Percentiles rank a stretch among this genome's conserved stretches.
phyloP scores from a whole-genome alignment of 257 asterid species.

The Penstemon davidsonii region DNA sequence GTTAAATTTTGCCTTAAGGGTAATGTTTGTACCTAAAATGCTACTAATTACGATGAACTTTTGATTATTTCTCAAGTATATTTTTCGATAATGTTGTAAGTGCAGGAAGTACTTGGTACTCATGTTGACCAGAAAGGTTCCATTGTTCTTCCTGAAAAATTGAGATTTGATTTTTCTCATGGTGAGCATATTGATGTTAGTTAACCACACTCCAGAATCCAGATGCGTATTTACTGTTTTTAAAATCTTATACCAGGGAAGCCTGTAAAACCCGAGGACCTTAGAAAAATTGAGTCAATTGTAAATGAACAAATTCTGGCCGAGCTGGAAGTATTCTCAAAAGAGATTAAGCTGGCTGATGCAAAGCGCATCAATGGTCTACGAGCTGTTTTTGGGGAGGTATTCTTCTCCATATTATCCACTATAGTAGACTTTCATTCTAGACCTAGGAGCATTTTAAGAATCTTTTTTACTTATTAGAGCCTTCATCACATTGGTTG shows the following conservation, averaged over 20 bases:
- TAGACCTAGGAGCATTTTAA: slow-evolving; percentile 9
- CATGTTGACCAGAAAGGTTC: slow-evolving; percentile 99
- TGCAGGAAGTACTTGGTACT: slow-evolving; percentile 93
- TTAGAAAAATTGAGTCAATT: slow-evolving; percentile 76
- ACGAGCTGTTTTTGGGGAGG: slow-evolving; percentile 99
- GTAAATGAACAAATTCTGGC: slow-evolving; percentile 91
- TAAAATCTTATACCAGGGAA: slow-evolving; percentile 57
- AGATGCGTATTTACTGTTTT: slow-evolving; percentile 15
- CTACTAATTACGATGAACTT: not conserved
- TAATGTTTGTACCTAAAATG: slow-evolving; percentile 33
- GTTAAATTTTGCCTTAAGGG: slow-evolving; percentile 91
- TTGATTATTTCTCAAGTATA: slow-evolving; percentile 9
- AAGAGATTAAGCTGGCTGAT: slow-evolving; percentile 68
- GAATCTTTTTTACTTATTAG: slow-evolving; percentile 10
- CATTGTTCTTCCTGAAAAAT: slow-evolving; percentile 94
- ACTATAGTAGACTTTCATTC: not conserved
- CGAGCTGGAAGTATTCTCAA: slow-evolving; percentile 75
- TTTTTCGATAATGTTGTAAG: slow-evolving; percentile 17
- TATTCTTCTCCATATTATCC: slow-evolving; percentile 33
- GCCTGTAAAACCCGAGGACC: slow-evolving; percentile 93
- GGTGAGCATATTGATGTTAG: slow-evolving; percentile 48
- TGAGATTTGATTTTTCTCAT: slow-evolving; percentile 97
- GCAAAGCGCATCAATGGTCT: slow-evolving; percentile 84
- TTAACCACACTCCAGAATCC: slow-evolving; percentile 15
- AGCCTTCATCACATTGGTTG: slow-evolving; percentile 5